phyloP scores from a whole-genome alignment of 2,329 filamentous ascomycete species.

The Pestalotiopsis sp. region DNA sequence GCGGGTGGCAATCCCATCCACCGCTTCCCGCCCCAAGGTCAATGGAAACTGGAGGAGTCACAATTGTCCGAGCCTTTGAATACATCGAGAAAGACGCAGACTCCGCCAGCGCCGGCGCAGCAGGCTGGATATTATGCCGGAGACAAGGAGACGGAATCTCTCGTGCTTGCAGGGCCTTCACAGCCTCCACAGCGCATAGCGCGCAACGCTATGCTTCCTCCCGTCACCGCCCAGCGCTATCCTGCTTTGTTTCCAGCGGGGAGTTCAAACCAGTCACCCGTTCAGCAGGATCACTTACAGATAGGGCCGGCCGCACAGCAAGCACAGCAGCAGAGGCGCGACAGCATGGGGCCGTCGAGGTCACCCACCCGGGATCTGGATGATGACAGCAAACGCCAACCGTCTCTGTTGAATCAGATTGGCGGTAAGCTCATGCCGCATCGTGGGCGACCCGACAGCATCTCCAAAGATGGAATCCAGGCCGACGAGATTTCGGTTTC shows the following conservation, averaged over 20 bases:
- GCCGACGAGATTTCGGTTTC: constrained; percentile 46
- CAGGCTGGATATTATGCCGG: constrained; percentile 39
- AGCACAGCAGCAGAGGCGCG: constrained; percentile 15
- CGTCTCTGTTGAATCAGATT: constrained; percentile 52
- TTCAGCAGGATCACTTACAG: constrained; percentile 21
- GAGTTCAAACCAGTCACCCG: constrained; percentile 17
- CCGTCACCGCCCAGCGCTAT: constrained; percentile 53
- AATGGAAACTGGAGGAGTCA: constrained; percentile 59
- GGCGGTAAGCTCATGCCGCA: constrained; percentile 43
- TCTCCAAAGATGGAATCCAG: constrained; percentile 24
- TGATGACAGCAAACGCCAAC: constrained; percentile 39
- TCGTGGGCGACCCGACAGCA: constrained; percentile 34
- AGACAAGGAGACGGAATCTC: constrained; percentile 53
- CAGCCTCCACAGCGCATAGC: constrained; percentile 23
- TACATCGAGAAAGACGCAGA: constrained; percentile 35
- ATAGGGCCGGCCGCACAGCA: constrained; percentile 7
- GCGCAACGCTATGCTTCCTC: constrained; percentile 40
- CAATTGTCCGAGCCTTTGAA: constrained; percentile 54
- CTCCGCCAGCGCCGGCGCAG: constrained; percentile 33
- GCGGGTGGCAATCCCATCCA: constrained; percentile 40
- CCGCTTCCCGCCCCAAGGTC: constrained; percentile 42
- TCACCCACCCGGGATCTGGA: constrained; percentile 42
- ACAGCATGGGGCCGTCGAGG: constrained; percentile 32
- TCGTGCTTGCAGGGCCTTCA: constrained; percentile 19
- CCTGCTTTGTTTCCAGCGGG: constrained; percentile 46